phyloP scores from a whole-genome alignment of 805 yeast genomes.

The Ogataea henricii region DNA sequence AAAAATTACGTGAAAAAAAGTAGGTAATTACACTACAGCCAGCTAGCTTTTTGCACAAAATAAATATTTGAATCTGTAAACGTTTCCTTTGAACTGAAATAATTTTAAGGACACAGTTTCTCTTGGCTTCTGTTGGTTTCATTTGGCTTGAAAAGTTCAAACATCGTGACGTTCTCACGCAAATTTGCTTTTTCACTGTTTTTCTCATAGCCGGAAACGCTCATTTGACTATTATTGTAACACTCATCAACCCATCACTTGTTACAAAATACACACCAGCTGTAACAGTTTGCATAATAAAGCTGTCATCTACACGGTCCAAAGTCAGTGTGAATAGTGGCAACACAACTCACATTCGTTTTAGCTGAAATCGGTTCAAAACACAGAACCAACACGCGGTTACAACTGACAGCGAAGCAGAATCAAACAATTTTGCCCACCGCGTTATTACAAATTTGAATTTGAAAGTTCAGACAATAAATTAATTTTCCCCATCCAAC shows the following conservation, averaged over 20 bases:
- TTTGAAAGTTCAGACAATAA: neutral
- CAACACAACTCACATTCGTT: neutral
- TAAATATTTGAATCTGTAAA: constrained; percentile 10
- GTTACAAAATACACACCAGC: neutral
- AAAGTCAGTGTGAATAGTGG: neutral
- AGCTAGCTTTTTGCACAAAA: constrained; percentile 15
- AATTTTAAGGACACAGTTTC: neutral
- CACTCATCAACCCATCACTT: constrained; percentile 1
- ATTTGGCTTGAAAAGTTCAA: neutral
- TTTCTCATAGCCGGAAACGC: neutral
- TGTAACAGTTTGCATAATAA: neutral
- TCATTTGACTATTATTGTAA: constrained; percentile 1
- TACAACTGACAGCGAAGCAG: constrained; percentile 4
- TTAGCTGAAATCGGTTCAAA: neutral
- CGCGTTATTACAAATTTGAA: neutral
- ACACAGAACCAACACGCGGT: neutral
- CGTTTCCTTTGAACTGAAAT: constrained; percentile 1
- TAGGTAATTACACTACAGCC: constrained; percentile 14
- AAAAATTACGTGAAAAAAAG: constrained; percentile 11
- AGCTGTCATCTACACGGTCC: neutral
- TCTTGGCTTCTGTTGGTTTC: neutral
- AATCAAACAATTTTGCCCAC: neutral
- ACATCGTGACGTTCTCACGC: neutral
- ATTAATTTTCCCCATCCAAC: too few relatives aligned
- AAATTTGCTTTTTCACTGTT: neutral